These are phyloP conservation scores for Fonsecaea erecta DNA, from an alignment of 2,329 filamentous ascomycete genomes.

Conservation along the genomic window DNA sequence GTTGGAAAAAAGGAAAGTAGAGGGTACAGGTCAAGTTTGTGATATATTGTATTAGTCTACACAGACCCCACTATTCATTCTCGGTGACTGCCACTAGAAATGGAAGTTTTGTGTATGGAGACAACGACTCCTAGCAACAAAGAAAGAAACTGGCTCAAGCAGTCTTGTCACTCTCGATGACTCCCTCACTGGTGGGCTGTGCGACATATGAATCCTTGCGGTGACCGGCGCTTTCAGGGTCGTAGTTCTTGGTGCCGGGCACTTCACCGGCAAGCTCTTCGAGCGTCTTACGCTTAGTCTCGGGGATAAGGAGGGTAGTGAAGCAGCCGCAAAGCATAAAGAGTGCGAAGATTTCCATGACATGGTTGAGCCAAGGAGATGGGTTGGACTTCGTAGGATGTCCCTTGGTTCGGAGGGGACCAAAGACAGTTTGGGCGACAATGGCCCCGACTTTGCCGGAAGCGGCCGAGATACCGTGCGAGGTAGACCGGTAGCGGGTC, in stretches of 20 bases:
- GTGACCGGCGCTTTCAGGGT: conserved; percentile 41
- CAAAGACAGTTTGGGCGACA: conserved; percentile 68
- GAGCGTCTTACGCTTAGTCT: conserved; percentile 74
- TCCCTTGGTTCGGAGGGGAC: conserved; percentile 65
- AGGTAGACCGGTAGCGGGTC: conserved; percentile 65
- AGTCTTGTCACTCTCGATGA: conserved; percentile 15
- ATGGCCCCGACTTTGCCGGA: conserved; percentile 72
- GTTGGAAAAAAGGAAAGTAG: neutral
- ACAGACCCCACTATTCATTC: conserved; percentile 3
- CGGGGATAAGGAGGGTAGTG: conserved; percentile 73
- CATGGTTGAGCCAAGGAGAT: conserved; percentile 70
- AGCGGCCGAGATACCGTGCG: conserved; percentile 69
- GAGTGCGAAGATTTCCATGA: conserved; percentile 59
- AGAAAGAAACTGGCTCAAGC: neutral
- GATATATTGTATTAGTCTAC: conserved; percentile 16
- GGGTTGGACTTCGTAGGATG: conserved; percentile 56
- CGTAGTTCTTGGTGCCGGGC: conserved; percentile 59
- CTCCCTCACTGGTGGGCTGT: conserved; percentile 38
- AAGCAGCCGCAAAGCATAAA: conserved; percentile 77
- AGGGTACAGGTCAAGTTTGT: neutral
- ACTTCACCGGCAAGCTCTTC: conserved; percentile 72
- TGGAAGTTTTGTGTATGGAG: neutral
- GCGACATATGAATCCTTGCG: conserved; percentile 30
- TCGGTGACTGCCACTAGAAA: conserved; percentile 1
- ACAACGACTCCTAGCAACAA: neutral